phyloP scores from a whole-genome alignment of 2,329 filamentous ascomycete species.

The Aspergillus ruber region DNA sequence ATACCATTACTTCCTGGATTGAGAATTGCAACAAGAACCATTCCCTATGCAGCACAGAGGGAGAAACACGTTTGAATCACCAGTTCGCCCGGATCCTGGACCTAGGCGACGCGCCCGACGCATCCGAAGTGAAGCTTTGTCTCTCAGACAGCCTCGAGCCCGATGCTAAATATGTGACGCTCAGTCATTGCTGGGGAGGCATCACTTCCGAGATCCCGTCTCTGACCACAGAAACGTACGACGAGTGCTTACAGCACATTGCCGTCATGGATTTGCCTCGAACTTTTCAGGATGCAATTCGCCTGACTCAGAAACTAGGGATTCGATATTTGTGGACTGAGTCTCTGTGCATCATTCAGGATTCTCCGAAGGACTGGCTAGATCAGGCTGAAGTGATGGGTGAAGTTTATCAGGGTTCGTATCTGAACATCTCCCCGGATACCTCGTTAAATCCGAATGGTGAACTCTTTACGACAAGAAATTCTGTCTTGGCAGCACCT shows the following conservation, averaged over 20 bases:
- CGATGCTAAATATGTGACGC: neutral
- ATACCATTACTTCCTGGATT: no score
- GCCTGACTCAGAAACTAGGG: neutral
- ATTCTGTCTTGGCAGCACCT: neutral
- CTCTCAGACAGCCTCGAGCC: neutral
- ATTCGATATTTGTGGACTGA: neutral
- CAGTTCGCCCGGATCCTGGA: no score
- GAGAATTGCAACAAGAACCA: no score
- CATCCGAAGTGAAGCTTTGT: no score
- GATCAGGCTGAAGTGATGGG: neutral
- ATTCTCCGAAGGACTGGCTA: neutral
- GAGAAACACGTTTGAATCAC: no score
- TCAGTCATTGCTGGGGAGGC: neutral
- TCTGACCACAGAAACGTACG: neutral
- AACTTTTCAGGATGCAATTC: neutral
- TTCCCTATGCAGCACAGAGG: no score
- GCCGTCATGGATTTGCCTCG: neutral
- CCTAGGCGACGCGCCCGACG: no score
- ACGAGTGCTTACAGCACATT: neutral
- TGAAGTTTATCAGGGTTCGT: neutral
- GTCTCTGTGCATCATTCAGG: neutral
- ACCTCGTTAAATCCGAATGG: neutral
- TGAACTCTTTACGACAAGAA: neutral
- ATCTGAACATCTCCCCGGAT: neutral
- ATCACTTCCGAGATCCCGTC: neutral